Evolutionary conservation across 2,329 filamentous ascomycete genomes (phyloP).

Genomic region (Cytospora mali): DNA sequence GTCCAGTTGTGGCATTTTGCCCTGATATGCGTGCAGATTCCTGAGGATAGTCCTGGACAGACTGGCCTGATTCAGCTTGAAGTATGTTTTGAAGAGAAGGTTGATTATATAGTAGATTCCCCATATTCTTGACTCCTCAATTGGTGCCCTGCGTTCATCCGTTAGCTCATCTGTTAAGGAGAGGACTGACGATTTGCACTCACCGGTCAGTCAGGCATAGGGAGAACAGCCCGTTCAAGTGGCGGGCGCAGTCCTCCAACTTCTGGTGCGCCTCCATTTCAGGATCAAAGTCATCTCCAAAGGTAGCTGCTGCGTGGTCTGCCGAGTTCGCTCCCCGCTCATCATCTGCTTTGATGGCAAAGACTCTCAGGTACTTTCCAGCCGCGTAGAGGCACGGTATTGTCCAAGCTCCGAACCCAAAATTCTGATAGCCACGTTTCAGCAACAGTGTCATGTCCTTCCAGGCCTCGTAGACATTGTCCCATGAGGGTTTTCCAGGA

Average conservation of each 20-base stretch:
- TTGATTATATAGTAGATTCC: constrained; percentile 95
- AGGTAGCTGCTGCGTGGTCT: constrained; percentile 47
- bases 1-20: constrained; percentile 79
- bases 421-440: constrained; percentile 77
- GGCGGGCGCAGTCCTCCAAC: constrained; percentile 85
- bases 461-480: constrained; percentile 85
- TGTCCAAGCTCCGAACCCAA: constrained; percentile 84
- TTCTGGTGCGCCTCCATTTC: constrained; percentile 79
- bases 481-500: constrained; percentile 62
- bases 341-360: constrained; percentile 89
- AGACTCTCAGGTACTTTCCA: constrained; percentile 82
- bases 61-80: constrained; percentile 89
- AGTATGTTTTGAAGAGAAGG: constrained; percentile 96
- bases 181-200: constrained; percentile 32
- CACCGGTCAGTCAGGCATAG: constrained; percentile 89
- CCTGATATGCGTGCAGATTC: constrained; percentile 73
- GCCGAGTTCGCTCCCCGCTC: constrained; percentile 52
- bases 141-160: constrained; percentile 61
- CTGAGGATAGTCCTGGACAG: constrained; percentile 88
- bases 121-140: constrained; percentile 95
- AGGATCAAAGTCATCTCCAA: constrained; percentile 81
- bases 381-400: constrained; percentile 87
- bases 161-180: not conserved
- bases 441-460: constrained; percentile 78
- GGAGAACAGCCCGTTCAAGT: constrained; percentile 90